Evolutionary conservation across 805 yeast genomes (phyloP).

Genomic region (Wickerhamiella kurtzmanii): DNA sequence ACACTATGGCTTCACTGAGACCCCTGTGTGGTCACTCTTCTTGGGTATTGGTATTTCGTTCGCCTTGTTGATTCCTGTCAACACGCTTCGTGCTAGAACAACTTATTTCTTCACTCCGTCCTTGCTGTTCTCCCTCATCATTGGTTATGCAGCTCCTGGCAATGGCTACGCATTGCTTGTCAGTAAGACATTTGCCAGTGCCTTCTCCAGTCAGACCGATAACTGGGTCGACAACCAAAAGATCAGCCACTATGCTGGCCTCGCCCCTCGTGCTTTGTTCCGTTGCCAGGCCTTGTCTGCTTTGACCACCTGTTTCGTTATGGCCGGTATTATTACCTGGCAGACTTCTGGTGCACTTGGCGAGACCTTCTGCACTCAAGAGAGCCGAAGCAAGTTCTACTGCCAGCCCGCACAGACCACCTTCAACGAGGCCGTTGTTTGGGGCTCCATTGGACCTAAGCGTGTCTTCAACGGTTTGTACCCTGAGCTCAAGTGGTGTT

Average conservation of each 20-base stretch:
- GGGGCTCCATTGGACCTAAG: slow-evolving; percentile 34
- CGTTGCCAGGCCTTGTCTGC: slow-evolving; percentile 13
- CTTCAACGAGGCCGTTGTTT: slow-evolving; percentile 38
- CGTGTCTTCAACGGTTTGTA: slow-evolving; percentile 35
- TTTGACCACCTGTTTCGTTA: slow-evolving; percentile 10
- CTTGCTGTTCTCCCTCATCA: slow-evolving; percentile 44
- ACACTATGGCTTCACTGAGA: slow-evolving; percentile 31
- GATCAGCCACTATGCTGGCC: slow-evolving; percentile 37
- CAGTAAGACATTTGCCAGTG: slow-evolving; percentile 39
- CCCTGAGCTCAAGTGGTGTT: slow-evolving; percentile 49
- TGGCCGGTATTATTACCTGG: slow-evolving; percentile 13
- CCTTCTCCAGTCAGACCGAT: slow-evolving; percentile 52
- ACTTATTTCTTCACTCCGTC: slow-evolving; percentile 37
- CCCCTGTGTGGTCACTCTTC: slow-evolving; percentile 52
- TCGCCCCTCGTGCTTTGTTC: slow-evolving; percentile 15
- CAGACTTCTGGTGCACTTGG: slow-evolving; percentile 12
- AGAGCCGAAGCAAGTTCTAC: slow-evolving; percentile 30
- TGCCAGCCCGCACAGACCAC: slow-evolving; percentile 32
- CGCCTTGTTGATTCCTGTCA: slow-evolving; percentile 48
- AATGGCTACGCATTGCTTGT: slow-evolving; percentile 42
- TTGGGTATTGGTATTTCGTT: slow-evolving; percentile 43
- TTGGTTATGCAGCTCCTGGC: slow-evolving; percentile 46
- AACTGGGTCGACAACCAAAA: slow-evolving; percentile 44
- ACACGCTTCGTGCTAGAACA: slow-evolving; percentile 46
- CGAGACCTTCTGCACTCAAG: slow-evolving; percentile 26